Base-by-base conservation (phyloP, 2,329 filamentous ascomycete species). In the Pleoardoris graminearum region DNA sequence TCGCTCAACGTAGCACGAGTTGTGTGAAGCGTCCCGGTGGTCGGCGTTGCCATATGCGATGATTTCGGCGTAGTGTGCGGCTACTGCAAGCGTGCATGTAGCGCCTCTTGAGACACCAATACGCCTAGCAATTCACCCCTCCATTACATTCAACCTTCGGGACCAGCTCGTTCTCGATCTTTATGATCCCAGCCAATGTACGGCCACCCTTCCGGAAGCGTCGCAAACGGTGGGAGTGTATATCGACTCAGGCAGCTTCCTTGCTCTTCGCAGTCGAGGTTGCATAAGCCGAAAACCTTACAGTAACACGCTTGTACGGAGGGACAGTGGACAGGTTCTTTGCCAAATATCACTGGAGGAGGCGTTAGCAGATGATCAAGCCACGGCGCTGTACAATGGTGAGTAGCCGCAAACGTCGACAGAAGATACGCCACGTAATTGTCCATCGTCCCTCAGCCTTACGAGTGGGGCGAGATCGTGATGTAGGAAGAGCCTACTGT, bases 231-330 rank as follows among this genome's bases (percentile, higher is more conserved):
- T 2, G 86, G 85, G 6, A 88, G 75, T 2, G 73, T 74, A 64
- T 88, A 89, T 51, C 83, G 80, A 2, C 78, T 78, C 3, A 79
- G 72, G 62, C 86, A 88, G 22, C 75, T 76, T 19, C 76, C 73
- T 16, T 74, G 65, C 1, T 74, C 67, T 11, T 62, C 59, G 41
- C 75, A 77, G 0, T 72, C 60, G 14, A 82, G 58, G 49, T 78
- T 59, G 68, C 86, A 89, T 22, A 86, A 61, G 0, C 85, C 85
- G 61, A 85, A 89, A 14, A 84, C 78, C 35, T 85, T 82, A 71
- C 86, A 89, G 67, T 88, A 88, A 66, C 86, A 89, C 7, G 82
- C 80, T 39, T 76, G 71, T 1, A 83, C 83, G 16, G 76, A 74
- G 0, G 86, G 86, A 58, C 86, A 89, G 59, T 86, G 79, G 1